phyloP scores from a whole-genome alignment of 176 grass and related monocot genomes.

The Tillandsia fasciculata region DNA sequence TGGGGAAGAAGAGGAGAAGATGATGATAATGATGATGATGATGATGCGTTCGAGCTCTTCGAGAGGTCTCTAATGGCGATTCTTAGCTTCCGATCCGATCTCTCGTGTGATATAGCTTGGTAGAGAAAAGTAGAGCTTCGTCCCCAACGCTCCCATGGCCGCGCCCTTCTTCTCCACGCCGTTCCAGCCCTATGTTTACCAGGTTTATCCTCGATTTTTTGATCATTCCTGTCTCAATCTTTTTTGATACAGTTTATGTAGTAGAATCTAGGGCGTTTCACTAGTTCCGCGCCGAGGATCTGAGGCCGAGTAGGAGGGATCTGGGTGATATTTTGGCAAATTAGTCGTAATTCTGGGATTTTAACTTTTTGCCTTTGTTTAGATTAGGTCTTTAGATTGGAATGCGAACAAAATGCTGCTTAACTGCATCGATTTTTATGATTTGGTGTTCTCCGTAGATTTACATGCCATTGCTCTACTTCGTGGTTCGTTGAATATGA shows the following conservation, averaged over 20 bases:
- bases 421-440: too few species aligned
- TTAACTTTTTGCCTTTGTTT: not conserved
- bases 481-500: not conserved
- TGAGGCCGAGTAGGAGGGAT: not conserved
- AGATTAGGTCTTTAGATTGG: not conserved
- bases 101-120: constrained; percentile 6
- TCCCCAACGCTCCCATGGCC: constrained; percentile 49
- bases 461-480: too few species aligned
- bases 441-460: too few species aligned
- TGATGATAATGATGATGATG: too few species aligned
- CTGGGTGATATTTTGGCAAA: not conserved
- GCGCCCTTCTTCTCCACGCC: constrained; percentile 83
- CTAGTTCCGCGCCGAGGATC: not conserved
- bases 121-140: not conserved
- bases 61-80: not conserved
- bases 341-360: not conserved
- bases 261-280: not conserved
- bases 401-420: too few species aligned
- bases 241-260: not conserved
- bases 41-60: not conserved
- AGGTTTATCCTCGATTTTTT: constrained; percentile 25
- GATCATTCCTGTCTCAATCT: not conserved
- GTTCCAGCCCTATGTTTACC: constrained; percentile 94
- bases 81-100: not conserved
- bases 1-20: too few species aligned